phyloP scores from a whole-genome alignment of 2,329 filamentous ascomycete species.

The Sarocladium brachiariae region DNA sequence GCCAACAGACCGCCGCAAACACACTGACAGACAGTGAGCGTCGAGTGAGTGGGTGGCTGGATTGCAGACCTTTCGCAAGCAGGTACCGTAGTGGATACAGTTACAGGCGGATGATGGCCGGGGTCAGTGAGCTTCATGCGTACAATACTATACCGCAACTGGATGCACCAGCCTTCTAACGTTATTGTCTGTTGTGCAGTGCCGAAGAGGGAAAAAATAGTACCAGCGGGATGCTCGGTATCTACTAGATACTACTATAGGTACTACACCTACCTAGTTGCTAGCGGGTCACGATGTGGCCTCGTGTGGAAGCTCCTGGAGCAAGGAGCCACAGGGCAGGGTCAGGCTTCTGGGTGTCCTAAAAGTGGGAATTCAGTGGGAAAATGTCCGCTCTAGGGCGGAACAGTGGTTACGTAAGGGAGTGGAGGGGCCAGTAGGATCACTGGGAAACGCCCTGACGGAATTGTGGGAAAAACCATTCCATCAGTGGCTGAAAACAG shows the following conservation, averaged over 20 bases:
- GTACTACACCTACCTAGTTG: too few species aligned
- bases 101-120: not conserved
- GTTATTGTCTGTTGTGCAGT: too few species aligned
- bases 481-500: constrained; percentile 3
- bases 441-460: not conserved
- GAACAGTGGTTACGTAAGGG: constrained; percentile 3
- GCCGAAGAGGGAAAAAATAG: constrained; percentile 1
- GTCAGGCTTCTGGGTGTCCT: not conserved
- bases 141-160: not conserved
- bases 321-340: not conserved
- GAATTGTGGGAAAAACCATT: not conserved
- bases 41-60: too few species aligned
- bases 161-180: too few species aligned
- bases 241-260: not conserved
- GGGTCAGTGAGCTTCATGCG: not conserved
- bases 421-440: not conserved
- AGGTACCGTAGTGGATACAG: not conserved
- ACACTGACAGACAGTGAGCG: not conserved
- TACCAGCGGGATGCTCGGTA: not conserved
- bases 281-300: too few species aligned
- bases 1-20: too few species aligned
- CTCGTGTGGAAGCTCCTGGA: too few species aligned
- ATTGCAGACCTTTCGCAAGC: too few species aligned
- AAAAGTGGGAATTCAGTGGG: not conserved
- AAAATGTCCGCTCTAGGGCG: not conserved